Percentiles rank a stretch among this genome's conserved stretches.
phyloP scores from a whole-genome alignment of 169 alveolate species.

The Plasmodium inui region DNA sequence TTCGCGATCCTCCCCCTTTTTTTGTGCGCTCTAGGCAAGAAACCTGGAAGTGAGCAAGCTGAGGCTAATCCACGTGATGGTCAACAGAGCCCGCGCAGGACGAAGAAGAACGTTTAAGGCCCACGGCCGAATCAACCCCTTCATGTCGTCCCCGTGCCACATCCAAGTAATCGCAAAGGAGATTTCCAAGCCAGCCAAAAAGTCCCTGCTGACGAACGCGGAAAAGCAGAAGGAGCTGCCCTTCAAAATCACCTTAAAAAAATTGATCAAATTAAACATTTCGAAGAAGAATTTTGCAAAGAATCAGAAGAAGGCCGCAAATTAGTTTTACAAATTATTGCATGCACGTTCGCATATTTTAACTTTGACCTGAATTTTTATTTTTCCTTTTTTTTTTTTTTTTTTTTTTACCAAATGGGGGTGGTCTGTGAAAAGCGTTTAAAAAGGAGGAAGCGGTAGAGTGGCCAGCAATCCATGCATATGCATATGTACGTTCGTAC shows the following conservation, averaged over 20 bases:
- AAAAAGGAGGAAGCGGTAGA: not conserved
- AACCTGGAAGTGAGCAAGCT: conserved; percentile 94
- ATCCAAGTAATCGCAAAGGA: conserved; percentile 91
- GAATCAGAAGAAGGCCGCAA: not conserved
- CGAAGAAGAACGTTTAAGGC: conserved; percentile 99
- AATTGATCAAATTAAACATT: conserved; percentile 56
- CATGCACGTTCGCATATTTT: not conserved
- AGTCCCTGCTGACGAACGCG: conserved; percentile 52
- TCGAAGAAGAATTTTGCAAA: conserved; percentile 26
- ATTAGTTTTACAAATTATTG: conserved; percentile 6
- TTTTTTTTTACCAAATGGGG: not conserved
- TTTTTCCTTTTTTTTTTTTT: not conserved
- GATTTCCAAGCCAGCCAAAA: conserved; percentile 80
- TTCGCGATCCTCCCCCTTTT: not conserved
- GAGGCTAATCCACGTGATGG: conserved; percentile 92
- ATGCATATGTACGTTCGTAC: not conserved
- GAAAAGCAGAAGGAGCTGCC: conserved; percentile 54
- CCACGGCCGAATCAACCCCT: conserved; percentile 98
- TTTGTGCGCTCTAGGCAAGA: conserved; percentile 85
- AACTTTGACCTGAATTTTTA: not conserved
- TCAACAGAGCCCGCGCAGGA: conserved; percentile 96
- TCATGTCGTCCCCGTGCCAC: conserved; percentile 93
- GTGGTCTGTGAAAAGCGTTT: not conserved
- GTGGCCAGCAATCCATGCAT: not conserved
- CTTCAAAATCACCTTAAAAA: conserved; percentile 55